Conservation (phyloP, 495 filamentous ascomycete species). For the Penicillium soppii region DNA sequence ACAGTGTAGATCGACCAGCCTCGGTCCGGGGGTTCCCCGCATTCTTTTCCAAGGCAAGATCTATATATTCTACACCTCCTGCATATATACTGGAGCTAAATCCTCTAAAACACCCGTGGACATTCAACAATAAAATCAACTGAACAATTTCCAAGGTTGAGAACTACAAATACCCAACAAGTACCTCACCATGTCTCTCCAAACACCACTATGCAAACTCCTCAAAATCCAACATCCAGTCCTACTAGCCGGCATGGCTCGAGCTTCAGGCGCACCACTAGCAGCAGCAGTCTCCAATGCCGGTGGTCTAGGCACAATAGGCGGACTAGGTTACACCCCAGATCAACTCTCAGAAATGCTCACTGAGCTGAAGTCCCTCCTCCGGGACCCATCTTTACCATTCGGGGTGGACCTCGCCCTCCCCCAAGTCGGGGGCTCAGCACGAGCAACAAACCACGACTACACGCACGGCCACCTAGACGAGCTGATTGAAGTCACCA, state of each 20-base stretch:
- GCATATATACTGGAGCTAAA: no score
- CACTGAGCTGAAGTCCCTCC: slow-evolving; percentile 73
- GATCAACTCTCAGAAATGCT: slow-evolving; percentile 75
- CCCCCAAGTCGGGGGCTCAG: slow-evolving; percentile 75
- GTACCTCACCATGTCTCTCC: slow-evolving; percentile 51
- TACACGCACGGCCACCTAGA: slow-evolving; percentile 84
- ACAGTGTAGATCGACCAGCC: slow-evolving; percentile 14
- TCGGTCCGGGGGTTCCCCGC: slow-evolving; percentile 18
- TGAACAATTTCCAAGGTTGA: neutral
- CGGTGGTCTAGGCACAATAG: slow-evolving; percentile 81
- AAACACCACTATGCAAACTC: slow-evolving; percentile 73
- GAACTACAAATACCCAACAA: neutral
- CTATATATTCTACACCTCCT: no score
- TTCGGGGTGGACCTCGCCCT: slow-evolving; percentile 89
- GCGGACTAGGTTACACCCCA: slow-evolving; percentile 84
- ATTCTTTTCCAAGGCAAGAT: no score
- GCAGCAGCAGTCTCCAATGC: slow-evolving; percentile 88
- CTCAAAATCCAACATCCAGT: slow-evolving; percentile 79
- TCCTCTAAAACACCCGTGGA: no score
- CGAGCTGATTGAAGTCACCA: slow-evolving; percentile 76
- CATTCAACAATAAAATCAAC: no score
- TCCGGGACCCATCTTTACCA: slow-evolving; percentile 60
- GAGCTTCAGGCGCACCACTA: slow-evolving; percentile 70
- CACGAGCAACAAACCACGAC: slow-evolving; percentile 86
- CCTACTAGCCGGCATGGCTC: slow-evolving; percentile 86